phyloP scores from a whole-genome alignment of 371 early-diverging fungal species.

The Mycotypha africana region DNA sequence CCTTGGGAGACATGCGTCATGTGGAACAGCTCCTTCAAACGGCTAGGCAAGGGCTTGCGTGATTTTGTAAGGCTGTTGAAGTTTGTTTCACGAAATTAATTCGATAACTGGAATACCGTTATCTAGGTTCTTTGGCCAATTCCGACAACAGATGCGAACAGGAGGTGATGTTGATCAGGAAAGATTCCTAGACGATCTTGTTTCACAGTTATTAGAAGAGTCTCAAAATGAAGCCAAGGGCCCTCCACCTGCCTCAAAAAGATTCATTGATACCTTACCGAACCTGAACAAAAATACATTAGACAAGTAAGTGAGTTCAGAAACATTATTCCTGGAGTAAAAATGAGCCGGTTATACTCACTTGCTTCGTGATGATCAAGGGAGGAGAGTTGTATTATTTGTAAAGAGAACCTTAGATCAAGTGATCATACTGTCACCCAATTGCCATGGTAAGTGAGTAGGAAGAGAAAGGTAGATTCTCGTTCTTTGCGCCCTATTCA shows the following conservation, averaged over 20 bases:
- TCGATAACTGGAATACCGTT: background rate
- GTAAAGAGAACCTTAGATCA: slow-evolving; percentile 34
- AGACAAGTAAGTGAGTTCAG: slow-evolving; percentile 28
- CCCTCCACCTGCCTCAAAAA: slow-evolving; percentile 45
- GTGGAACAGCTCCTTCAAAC: slow-evolving; percentile 29
- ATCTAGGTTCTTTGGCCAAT: slow-evolving; percentile 29
- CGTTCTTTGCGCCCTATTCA: background rate
- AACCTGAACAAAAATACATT: slow-evolving; percentile 10
- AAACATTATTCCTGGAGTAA: too few species aligned
- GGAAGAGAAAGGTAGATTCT: background rate
- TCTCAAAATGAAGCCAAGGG: slow-evolving; percentile 42
- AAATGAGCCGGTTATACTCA: too few species aligned
- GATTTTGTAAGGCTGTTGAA: too few species aligned
- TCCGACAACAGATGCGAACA: slow-evolving; percentile 34
- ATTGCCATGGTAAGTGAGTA: slow-evolving; percentile 43
- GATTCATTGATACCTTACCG: slow-evolving; percentile 35
- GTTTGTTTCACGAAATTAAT: too few species aligned
- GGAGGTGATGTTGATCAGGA: slow-evolving; percentile 38
- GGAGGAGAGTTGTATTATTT: slow-evolving; percentile 46
- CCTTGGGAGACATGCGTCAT: slow-evolving; percentile 3
- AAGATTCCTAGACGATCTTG: slow-evolving; percentile 40
- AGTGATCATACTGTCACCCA: slow-evolving; percentile 28
- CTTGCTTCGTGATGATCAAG: too few species aligned
- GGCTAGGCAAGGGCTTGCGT: slow-evolving; percentile 24
- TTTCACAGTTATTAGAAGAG: slow-evolving; percentile 44